Base-by-base conservation (phyloP, 495 filamentous ascomycete genomes). In the Penicillium argentinense region DNA sequence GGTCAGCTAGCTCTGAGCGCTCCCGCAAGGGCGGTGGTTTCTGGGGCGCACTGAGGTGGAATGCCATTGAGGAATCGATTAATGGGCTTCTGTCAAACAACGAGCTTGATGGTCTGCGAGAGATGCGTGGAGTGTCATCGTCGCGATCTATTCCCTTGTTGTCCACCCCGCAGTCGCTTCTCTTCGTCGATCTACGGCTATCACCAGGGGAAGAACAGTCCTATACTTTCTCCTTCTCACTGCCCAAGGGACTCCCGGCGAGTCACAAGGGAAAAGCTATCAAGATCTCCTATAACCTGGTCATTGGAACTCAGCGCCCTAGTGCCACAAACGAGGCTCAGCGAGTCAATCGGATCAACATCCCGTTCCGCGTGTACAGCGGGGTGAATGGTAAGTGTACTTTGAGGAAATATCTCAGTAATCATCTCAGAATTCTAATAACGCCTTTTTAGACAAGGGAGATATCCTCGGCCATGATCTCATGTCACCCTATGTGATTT, bases 281-380 rank as follows among this genome's bases (percentile, higher is more conserved):
- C 42, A 97, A 96, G 62, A 88, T 97, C 24, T 80, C 80, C 2
- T 98, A 98, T 74, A 88, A 87, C 64, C 68, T 98, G 11, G 82
- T 95, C 19, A 89, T 98, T 54, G 93, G 92, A 24, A 96, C 90
- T 4, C 93, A 97, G 61, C 71, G 92, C 38, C 83, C 92, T 3
- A 89, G 88, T 14, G 83, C 81, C 12, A 72, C 77, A 9, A 83
- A 80, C 46, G 87, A 91, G 49, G 82, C 89, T 53, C 89, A 92
- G 57, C 62, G 69, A n/a, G 84, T 97, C 41, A 88, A 86, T 57
- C 87, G 88, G n/a, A 87, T 96, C 21, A 91, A 95, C 45, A 76
- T 97, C 21, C 93, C 95, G 2, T 97, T 98, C 61, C 84, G 91
- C n/a, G 88, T 98, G 3, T 83, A 96, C 22, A 89, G 90, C 25